Evolutionary conservation across 495 filamentous ascomycete species (phyloP), one percentile per base, ranked within the genome.

Genomic region (Podospora sp.): DNA sequence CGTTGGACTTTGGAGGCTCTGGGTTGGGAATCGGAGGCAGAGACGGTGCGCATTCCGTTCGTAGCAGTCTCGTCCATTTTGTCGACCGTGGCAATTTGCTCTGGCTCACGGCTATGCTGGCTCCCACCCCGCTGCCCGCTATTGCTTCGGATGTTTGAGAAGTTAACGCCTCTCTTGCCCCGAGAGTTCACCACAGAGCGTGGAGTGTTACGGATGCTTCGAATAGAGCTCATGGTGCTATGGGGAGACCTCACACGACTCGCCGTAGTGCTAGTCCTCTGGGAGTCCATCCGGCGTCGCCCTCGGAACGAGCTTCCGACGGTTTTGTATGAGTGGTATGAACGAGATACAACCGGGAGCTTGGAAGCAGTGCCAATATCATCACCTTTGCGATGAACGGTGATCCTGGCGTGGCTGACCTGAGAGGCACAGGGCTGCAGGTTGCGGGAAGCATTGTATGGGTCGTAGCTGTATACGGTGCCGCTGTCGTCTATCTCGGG

Each of bases 81-180:
- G 11, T n/a, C 20, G 49, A 29, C n/a, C 59, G 22, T 12, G 20
- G 24, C 1, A 33, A 22, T 16, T 62, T 35, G 18, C 59, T 12
- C 33, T 22, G 22, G 8, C 25, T 27, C 56, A 20, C 16, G 16
- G 25, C 59, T 53, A n/a, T 26, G 50, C 11, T 22, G 26, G 8
- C 61, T 40, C 33, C 22, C 51, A n/a, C 24, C 40, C 5, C 40
- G 18, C n/a, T 46, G 22, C 6, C 50, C 77, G 62, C 52, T n/a
- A 22, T 74, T 67, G 64, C 75, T 18, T 46, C 40, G 74, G 74
- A 75, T 53, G 77, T 53, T 73, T 80, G 83, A 85, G 71, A 98
- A 98, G 73, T 89, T 90, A n/a, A 97, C 90, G 62, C 87, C 88
- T 9, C 93, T 88, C 72, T 87, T 94, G 71, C 88, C 85, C 65